Evolutionary conservation across 257 asterid species (phyloP).

Genomic region (Datura wrightii): DNA sequence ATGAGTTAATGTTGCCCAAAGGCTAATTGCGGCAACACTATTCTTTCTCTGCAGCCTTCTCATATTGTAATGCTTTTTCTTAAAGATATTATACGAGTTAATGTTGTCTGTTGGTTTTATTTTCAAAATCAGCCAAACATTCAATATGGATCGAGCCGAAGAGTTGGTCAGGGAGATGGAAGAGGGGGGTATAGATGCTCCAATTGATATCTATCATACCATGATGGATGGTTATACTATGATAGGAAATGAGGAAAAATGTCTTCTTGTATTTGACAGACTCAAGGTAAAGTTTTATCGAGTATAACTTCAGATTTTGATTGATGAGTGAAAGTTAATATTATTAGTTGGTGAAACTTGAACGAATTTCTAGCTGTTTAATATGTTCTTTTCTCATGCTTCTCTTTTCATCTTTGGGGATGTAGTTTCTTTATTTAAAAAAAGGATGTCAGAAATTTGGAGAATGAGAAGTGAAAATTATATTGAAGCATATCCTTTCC

Average conservation of each 20-base stretch:
- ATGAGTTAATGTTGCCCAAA: constrained; percentile 4
- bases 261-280: constrained; percentile 82
- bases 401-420: neutral
- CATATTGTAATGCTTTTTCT: neutral
- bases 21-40: neutral
- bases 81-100: neutral
- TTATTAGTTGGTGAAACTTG: constrained; percentile 5
- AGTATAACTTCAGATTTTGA: neutral
- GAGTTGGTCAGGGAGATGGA: constrained; percentile 97
- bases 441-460: neutral
- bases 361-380: neutral
- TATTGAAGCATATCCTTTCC: constrained; percentile 13
- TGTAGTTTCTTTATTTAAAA: neutral
- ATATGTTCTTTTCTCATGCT: neutral
- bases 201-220: constrained; percentile 87
- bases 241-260: constrained; percentile 73
- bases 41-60: neutral
- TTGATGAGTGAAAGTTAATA: neutral
- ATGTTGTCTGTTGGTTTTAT: constrained; percentile 33
- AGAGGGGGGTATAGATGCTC: constrained; percentile 91
- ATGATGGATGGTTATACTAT: constrained; percentile 99
- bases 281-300: constrained; percentile 60
- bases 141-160: constrained; percentile 77
- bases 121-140: constrained; percentile 64
- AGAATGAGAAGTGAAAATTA: neutral